A percentile compares a stretch with the other conserved stretches of the same genome.
Evolutionary conservation across 78 protist genomes (phyloP).

Genomic region (Speleostelium caveatum): DNA sequence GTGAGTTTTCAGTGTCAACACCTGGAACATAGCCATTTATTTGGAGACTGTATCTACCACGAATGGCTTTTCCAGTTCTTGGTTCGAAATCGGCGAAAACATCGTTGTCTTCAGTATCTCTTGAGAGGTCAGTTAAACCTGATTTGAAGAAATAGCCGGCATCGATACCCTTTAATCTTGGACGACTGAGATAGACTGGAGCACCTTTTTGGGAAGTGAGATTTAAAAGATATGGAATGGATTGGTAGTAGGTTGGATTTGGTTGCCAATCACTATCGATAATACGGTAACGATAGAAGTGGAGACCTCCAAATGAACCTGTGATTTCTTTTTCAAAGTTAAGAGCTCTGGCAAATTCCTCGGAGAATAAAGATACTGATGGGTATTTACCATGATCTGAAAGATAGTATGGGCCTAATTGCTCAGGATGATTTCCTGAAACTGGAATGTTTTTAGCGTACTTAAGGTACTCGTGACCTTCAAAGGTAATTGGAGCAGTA

Average conservation of each 20-base stretch:
- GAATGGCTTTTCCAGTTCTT: conserved; percentile 69
- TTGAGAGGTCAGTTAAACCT: conserved; percentile 29
- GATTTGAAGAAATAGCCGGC: conserved; percentile 31
- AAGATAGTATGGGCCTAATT: conserved; percentile 40
- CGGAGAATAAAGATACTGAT: conserved; percentile 9
- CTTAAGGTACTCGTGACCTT: neutral
- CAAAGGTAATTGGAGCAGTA: conserved; percentile 41
- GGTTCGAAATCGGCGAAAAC: conserved; percentile 67
- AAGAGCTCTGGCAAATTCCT: conserved; percentile 40
- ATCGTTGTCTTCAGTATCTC: conserved; percentile 14
- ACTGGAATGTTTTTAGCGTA: neutral
- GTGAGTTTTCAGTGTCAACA: neutral
- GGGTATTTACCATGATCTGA: conserved; percentile 4
- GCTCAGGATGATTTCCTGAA: conserved; percentile 33
- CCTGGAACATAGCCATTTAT: conserved; percentile 53
- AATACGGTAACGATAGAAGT: conserved; percentile 50
- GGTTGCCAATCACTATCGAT: neutral
- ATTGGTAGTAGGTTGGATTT: neutral
- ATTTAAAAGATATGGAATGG: conserved; percentile 41
- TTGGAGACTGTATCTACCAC: conserved; percentile 69
- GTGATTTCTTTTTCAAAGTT: neutral
- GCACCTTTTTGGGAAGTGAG: conserved; percentile 1
- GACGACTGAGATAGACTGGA: conserved; percentile 44
- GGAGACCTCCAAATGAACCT: conserved; percentile 25
- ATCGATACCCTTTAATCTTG: conserved; percentile 59